phyloP scores from a whole-genome alignment of 805 yeast species.

The Candida xiaguanensis region DNA sequence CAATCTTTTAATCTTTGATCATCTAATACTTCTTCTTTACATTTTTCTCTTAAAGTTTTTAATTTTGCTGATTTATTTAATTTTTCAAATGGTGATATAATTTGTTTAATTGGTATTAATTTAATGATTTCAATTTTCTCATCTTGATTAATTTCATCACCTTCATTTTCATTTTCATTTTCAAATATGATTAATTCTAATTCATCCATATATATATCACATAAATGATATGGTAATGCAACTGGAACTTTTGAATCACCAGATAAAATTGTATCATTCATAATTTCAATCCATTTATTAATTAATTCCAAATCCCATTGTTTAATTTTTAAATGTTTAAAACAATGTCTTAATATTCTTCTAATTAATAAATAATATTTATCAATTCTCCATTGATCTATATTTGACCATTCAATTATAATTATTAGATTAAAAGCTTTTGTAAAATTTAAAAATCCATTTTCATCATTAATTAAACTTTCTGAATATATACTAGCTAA shows the following conservation, averaged over 20 bases:
- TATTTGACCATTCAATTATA: conserved; percentile 73
- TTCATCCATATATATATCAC: conserved; percentile 84
- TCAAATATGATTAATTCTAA: conserved; percentile 62
- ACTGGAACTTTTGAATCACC: conserved; percentile 60
- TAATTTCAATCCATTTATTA: conserved; percentile 40
- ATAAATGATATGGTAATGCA: conserved; percentile 79
- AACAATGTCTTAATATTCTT: conserved; percentile 62
- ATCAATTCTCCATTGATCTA: conserved; percentile 86
- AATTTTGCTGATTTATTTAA: conserved; percentile 47
- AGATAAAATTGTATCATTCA: conserved; percentile 47
- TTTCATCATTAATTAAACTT: conserved; percentile 23
- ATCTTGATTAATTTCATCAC: conserved; percentile 33
- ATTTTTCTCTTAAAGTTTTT: conserved; percentile 64
- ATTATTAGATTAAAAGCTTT: conserved; percentile 81
- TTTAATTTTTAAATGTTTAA: conserved; percentile 50
- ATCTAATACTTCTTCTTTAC: conserved; percentile 59
- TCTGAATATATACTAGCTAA: conserved; percentile 57
- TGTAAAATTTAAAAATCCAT: conserved; percentile 49
- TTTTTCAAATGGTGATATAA: conserved; percentile 59
- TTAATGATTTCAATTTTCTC: conserved; percentile 33
- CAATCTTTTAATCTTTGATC: conserved; percentile 64
- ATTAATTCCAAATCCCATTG: conserved; percentile 55
- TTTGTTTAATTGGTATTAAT: conserved; percentile 48
- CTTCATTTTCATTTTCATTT: conserved; percentile 40
- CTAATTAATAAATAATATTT: conserved; percentile 81